Base-by-base conservation (phyloP, 805 yeast species). In the Candida khao-thaluensis region DNA sequence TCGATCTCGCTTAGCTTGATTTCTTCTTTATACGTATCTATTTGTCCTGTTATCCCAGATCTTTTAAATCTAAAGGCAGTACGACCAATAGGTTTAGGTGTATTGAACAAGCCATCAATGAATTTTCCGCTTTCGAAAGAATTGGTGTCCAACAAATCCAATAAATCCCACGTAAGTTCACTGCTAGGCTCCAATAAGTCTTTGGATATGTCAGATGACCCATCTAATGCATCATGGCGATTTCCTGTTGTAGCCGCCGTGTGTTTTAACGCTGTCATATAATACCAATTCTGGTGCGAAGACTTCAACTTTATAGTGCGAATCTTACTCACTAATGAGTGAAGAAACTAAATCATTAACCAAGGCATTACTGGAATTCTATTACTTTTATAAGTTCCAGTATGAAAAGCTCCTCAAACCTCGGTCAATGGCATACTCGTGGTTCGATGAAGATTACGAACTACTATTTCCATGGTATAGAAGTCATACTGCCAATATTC, bases 41-140 rank as follows among this genome's bases (percentile, higher is more conserved):
- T 79, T 3, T 61, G 52, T 10, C 97, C 97, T 2, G 72, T 71
- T 4, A 93, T 72, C 1, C 98, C 98, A 5, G 66, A 56, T 52
- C 99, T 72, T 43, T 77, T 77, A 60, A 86, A 84, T 37, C 84
- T 69, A 38, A 81, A 72, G 0, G 78, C 64, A 0, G 93, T 78
- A 45, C 95, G 73, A 10, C 77, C 73, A 11, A 81, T 69, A 3
- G 79, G 66, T 3, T 69, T 66, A 0, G 98, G 97, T 1, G 75
- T 40, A 6, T 66, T 60, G 26, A 82, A 61, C 40, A 89, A 64
- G 4, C 71, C 65, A 20, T 69, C 64, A 40, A 72, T 72, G 14
- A 79, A 57, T n/a, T 48, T 41, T 12, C 39, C 39, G 12, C 45
- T 21, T 11, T 37, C 38, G 29, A 60, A 52, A 34, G 66, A 57